Evolutionary conservation across 2,329 filamentous ascomycete species (phyloP), one percentile per base, ranked within the genome.

Genomic region (Neospermospora avenae): DNA sequence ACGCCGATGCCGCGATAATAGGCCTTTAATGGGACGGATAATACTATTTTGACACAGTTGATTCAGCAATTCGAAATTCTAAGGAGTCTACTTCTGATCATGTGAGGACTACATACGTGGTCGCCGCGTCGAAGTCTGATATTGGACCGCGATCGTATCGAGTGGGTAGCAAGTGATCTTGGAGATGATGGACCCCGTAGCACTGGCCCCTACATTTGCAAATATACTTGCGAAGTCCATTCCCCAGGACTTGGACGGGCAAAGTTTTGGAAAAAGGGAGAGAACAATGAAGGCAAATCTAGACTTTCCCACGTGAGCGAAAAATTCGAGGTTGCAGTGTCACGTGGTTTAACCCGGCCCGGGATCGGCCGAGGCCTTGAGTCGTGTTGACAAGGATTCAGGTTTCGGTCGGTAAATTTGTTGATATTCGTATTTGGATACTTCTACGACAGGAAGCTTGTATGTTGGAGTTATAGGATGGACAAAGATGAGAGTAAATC

Each of bases 1-100:
- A 65, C 63, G 28, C 63, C 63, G 11, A 67, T 64, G 11, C 65
- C 65, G 3, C 65, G 63, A 55, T 67, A 67, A 48, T 67, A 67
- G 11, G 60, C 54, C 48, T 39, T 61, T 5, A 64, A 46, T 20
- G 65, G 61, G 45, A 65, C 61, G 20, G 65, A 67, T 35, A 67
- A 53, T 4, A 67, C 48, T 51, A 22, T 4, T 11, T 10, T 34
- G 28, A 49, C 11, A 20, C 8, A 49, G 46, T 34, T 34, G 4
- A 34, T 34, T 18, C 13, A 31, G 8, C 2, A 11, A 22, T 7
- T 2, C 24, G 4, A 28, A 13, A 51, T 31, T 5, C 11, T n/a
- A 11, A 20, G 18, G 14, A 13, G 4, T 28, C 22, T n/a, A 31
- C 22, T 18, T 28, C 31, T 1, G 28, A 13, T 24, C 44, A 48